Conservation (phyloP, 2,329 filamentous ascomycete genomes). For the Emmonsia crescens region DNA sequence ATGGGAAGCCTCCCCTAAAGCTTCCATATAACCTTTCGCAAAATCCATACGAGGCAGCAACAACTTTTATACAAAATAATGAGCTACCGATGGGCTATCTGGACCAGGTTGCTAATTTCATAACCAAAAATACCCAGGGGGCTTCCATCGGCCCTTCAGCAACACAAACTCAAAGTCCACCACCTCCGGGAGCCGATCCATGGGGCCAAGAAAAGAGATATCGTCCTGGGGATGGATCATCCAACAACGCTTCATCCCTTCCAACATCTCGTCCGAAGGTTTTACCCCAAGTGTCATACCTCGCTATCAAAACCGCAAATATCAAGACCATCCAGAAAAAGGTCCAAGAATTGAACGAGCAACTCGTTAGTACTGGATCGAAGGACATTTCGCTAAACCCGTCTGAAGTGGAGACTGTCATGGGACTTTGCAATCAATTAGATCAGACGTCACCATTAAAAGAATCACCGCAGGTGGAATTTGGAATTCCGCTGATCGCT, state of each 20-base stretch:
- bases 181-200: conserved; percentile 51
- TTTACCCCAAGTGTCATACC: conserved; percentile 68
- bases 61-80: conserved; percentile 81
- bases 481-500: conserved; percentile 53
- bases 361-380: conserved; percentile 57
- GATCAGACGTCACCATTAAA: conserved; percentile 34
- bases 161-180: conserved; percentile 34
- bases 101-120: conserved; percentile 88
- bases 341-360: conserved; percentile 57
- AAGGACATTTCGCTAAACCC: conserved; percentile 67
- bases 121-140: conserved; percentile 78
- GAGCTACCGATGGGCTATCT: conserved; percentile 79
- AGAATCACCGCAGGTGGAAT: conserved; percentile 40
- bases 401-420: conserved; percentile 54
- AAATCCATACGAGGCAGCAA: conserved; percentile 84
- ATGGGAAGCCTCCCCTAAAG: conserved; percentile 84
- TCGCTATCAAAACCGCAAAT: conserved; percentile 66
- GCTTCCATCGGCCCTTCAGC: conserved; percentile 60
- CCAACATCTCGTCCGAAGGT: conserved; percentile 44
- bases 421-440: conserved; percentile 51
- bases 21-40: conserved; percentile 88
- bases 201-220: conserved; percentile 64
- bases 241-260: conserved; percentile 17
- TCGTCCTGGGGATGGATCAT: conserved; percentile 54
- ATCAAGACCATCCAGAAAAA: conserved; percentile 62